Base-by-base conservation (phyloP, 2,329 filamentous ascomycete species). In the Xylaria sp. region DNA sequence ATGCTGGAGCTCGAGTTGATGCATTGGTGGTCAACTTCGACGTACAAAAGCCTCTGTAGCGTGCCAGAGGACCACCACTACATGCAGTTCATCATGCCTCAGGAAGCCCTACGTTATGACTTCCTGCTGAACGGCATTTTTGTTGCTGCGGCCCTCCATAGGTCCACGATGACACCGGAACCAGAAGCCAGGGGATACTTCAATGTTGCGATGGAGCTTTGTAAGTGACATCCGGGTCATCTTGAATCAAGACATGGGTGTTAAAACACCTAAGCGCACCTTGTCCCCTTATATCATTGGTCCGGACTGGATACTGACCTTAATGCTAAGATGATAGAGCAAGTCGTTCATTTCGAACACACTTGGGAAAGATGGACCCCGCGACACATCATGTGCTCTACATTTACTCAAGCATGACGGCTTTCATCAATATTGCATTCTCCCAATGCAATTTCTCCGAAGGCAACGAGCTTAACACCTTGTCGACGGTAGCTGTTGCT, bases 21-120 rank as follows among this genome's bases (percentile, higher is more conserved):
- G 82, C 83, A 86, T 69, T 82, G 82, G 32, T 87, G 82, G 79
- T 81, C 83, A 1, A 84, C 81, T 0, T 79, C 78, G 20, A 85
- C 83, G 0, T 86, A 80, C 70, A 77, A 77, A 20, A 76, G 75
- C 45, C 72, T 81, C 41, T 77, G 72, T 25, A 81, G 80, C 43
- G 78, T 84, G 7, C 78, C 80, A 0, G 76, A 80, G 18, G 80
- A 81, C 53, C 63, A 70, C 18, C 69, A 76, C 6, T 79, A 81
- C 63, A 76, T 83, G 15, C 78, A 79, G 30, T 65, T 69, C 0
- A 63, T 78, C 8, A 65, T 83, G 32, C 76, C 80, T 7, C 75
- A 78, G 3, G 73, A 77, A 67, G 78, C 76, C 0, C 74, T 83
- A n/a, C 73, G 76, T n/a, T 74, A 81, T 41, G 76, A 79, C 34